phyloP scores from a whole-genome alignment of 2,329 filamentous ascomycete genomes.

The Pseudogymnoascus sp. region DNA sequence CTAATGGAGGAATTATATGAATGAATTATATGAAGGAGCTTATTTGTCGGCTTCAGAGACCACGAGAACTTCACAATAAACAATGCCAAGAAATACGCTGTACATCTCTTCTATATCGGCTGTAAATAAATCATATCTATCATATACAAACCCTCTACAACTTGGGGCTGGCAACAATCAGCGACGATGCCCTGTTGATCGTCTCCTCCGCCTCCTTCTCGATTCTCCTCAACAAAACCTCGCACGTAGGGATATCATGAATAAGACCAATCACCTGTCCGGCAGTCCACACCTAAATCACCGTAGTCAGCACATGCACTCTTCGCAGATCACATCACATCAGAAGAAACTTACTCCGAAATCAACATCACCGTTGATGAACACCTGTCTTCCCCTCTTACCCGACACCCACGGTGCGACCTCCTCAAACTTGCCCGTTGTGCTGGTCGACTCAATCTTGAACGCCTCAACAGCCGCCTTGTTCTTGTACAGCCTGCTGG shows the following conservation, averaged over 20 bases:
- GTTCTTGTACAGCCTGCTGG: conserved; percentile 80
- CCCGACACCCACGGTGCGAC: conserved; percentile 83
- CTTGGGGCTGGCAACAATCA: conserved; percentile 54
- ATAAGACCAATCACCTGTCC: conserved; percentile 91
- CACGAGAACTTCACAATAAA: neutral
- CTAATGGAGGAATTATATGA: neutral
- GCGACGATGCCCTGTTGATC: conserved; percentile 51
- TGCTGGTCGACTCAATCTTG: conserved; percentile 76
- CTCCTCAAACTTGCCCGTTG: conserved; percentile 81
- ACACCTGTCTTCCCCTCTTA: conserved; percentile 84
- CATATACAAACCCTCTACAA: conserved; percentile 35
- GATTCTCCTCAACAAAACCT: conserved; percentile 62
- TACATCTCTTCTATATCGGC: neutral
- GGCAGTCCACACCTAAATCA: conserved; percentile 79
- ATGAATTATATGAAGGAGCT: neutral
- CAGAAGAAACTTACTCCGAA: conserved; percentile 62
- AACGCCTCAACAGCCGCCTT: conserved; percentile 76
- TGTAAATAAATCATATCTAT: conserved; percentile 9
- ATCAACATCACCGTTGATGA: conserved; percentile 84
- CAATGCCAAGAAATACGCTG: neutral
- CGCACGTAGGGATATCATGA: conserved; percentile 74
- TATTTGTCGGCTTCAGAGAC: neutral
- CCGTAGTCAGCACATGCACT: conserved; percentile 15
- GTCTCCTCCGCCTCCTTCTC: conserved; percentile 69
- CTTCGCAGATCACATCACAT: neutral